phyloP scores from a whole-genome alignment of 2,329 filamentous ascomycete species.

The Podosphaera fusca region DNA sequence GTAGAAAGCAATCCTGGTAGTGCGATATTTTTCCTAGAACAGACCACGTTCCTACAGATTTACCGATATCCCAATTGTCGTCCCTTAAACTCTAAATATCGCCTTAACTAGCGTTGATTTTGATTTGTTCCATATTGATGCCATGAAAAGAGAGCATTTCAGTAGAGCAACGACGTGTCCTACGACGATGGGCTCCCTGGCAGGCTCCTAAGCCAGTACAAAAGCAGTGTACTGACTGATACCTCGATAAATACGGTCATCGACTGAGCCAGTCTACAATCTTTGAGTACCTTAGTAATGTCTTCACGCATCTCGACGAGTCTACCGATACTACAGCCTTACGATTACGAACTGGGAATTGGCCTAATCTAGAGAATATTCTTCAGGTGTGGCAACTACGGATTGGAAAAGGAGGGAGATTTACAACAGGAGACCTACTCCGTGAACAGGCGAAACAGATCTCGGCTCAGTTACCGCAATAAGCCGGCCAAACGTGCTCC shows the following conservation, averaged over 20 bases:
- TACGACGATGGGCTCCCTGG: not conserved
- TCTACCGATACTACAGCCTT: not conserved
- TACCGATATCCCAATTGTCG: not conserved
- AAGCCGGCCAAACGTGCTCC: not conserved
- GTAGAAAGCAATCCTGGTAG: too few relatives aligned
- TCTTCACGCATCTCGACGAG: not conserved
- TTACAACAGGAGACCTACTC: not conserved
- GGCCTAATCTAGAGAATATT: not conserved
- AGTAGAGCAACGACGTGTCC: not conserved
- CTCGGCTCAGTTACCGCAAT: not conserved
- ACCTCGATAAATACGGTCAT: not conserved
- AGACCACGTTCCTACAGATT: not conserved
- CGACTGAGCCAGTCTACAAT: not conserved
- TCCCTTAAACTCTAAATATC: not conserved
- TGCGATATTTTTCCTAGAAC: not conserved
- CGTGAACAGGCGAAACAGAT: not conserved
- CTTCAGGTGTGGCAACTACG: not conserved
- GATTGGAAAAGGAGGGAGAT: not conserved
- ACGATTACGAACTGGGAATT: not conserved
- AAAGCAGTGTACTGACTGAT: conserved; percentile 1
- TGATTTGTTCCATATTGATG: not conserved
- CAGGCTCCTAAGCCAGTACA: not conserved
- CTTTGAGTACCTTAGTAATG: not conserved
- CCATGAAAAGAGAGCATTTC: not conserved
- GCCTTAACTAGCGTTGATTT: not conserved